Evolutionary conservation across 2,329 filamentous ascomycete species (phyloP).

Genomic region (Alternaria sp.): DNA sequence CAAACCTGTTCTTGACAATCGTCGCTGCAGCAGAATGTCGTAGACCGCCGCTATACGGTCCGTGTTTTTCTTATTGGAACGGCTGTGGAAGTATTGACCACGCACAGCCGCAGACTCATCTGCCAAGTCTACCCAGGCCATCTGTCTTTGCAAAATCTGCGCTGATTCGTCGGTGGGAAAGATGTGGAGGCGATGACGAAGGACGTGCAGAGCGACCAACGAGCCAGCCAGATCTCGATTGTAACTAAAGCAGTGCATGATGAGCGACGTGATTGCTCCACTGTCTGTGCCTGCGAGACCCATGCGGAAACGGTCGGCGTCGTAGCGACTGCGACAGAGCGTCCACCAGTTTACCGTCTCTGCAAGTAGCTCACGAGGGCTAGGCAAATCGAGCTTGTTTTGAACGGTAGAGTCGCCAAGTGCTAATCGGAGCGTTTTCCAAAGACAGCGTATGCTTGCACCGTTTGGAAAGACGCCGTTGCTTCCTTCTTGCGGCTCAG

Average conservation of each 20-base stretch:
- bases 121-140: slow-evolving; percentile 41
- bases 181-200: slow-evolving; percentile 36
- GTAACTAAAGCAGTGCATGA: slow-evolving; percentile 50
- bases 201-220: slow-evolving; percentile 45
- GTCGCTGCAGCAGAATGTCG: slow-evolving; percentile 26
- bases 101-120: slow-evolving; percentile 16
- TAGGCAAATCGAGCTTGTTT: slow-evolving; percentile 34
- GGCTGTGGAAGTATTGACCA: slow-evolving; percentile 24
- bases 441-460: slow-evolving; percentile 39
- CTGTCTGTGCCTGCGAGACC: slow-evolving; percentile 35
- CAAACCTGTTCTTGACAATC: slow-evolving; percentile 29
- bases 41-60: slow-evolving; percentile 29
- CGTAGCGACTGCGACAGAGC: slow-evolving; percentile 30
- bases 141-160: slow-evolving; percentile 35
- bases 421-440: slow-evolving; percentile 44
- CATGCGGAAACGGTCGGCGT: slow-evolving; percentile 37
- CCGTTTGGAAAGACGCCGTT: slow-evolving; percentile 42
- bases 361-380: slow-evolving; percentile 41
- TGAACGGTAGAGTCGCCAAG: slow-evolving; percentile 30
- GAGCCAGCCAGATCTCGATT: slow-evolving; percentile 44
- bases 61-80: slow-evolving; percentile 19
- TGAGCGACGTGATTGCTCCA: slow-evolving; percentile 33
- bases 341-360: slow-evolving; percentile 45
- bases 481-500: slow-evolving; percentile 24
- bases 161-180: slow-evolving; percentile 33